Evolutionary conservation across 495 filamentous ascomycete genomes (phyloP).

Genomic region (Podospora appendiculata): DNA sequence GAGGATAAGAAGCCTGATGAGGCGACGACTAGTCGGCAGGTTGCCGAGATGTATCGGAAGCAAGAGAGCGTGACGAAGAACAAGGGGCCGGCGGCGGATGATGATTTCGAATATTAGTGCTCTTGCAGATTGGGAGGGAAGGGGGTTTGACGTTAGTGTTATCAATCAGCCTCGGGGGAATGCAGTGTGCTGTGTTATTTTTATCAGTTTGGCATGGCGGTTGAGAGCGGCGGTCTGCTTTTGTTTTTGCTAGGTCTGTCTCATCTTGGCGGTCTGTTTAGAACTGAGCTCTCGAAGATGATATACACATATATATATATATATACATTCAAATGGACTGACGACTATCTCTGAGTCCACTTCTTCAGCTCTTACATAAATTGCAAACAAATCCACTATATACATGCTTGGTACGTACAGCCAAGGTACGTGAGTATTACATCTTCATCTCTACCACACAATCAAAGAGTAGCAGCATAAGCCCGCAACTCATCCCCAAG

Average conservation of each 20-base stretch:
- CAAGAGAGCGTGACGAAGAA: conserved; percentile 77
- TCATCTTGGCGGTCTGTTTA: neutral
- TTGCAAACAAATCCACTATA: too few species aligned
- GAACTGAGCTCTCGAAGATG: too few species aligned
- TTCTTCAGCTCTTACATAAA: too few species aligned
- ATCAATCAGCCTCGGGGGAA: too few species aligned
- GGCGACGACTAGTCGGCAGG: conserved; percentile 72
- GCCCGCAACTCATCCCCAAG: conserved; percentile 11
- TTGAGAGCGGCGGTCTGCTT: neutral
- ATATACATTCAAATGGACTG: too few species aligned
- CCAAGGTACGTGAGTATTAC: too few species aligned
- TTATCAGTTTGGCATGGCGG: neutral
- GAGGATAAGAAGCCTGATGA: conserved; percentile 94
- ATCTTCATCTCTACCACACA: neutral
- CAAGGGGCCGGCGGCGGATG: conserved; percentile 79
- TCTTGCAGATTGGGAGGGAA: neutral
- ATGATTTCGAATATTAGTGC: conserved; percentile 90
- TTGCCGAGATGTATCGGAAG: conserved; percentile 94
- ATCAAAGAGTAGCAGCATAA: neutral
- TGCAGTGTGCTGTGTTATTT: too few species aligned
- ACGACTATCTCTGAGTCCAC: too few species aligned
- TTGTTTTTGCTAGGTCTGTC: neutral
- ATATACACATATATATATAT: too few species aligned
- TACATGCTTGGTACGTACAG: neutral
- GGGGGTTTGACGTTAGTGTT: neutral